A percentile compares a stretch with the other conserved stretches of the same genome.
These are phyloP conservation scores for Carex myosuroides DNA, from an alignment of 176 grass and related monocot species.

Conservation along the genomic window DNA sequence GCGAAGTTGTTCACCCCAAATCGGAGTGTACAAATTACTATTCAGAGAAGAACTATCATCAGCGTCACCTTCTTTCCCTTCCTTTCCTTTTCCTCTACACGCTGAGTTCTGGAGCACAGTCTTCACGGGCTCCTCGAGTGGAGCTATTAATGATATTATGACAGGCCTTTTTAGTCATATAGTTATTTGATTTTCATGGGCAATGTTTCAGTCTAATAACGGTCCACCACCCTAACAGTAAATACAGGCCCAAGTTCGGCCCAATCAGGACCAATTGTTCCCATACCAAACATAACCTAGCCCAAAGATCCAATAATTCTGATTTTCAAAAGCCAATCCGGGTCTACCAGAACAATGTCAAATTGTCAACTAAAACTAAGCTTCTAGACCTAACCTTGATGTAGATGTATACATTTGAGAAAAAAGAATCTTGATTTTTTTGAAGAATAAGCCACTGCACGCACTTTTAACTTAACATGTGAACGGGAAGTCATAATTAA, in stretches of 20 bases:
- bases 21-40: no score
- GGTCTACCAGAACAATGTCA: not conserved
- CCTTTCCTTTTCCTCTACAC: no score
- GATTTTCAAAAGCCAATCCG: not conserved
- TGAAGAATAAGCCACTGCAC: not conserved
- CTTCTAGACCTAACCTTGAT: not conserved
- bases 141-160: no score
- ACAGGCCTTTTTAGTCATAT: no score
- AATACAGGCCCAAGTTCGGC: not conserved
- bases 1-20: no score
- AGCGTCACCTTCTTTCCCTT: no score
- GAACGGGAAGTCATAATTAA: not conserved
- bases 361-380: not conserved
- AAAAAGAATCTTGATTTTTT: not conserved
- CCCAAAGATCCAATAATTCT: not conserved
- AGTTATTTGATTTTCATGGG: no score
- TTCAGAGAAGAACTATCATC: fast-evolving
- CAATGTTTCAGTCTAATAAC: no score
- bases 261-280: not conserved
- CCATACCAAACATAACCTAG: not conserved
- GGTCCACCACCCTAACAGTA: no score
- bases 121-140: no score
- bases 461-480: not conserved
- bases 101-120: no score
- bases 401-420: not conserved